Evolutionary conservation across 2,329 filamentous ascomycete species (phyloP), one percentile per base, ranked within the genome.

Genomic region (Stemphylium vesicarium): DNA sequence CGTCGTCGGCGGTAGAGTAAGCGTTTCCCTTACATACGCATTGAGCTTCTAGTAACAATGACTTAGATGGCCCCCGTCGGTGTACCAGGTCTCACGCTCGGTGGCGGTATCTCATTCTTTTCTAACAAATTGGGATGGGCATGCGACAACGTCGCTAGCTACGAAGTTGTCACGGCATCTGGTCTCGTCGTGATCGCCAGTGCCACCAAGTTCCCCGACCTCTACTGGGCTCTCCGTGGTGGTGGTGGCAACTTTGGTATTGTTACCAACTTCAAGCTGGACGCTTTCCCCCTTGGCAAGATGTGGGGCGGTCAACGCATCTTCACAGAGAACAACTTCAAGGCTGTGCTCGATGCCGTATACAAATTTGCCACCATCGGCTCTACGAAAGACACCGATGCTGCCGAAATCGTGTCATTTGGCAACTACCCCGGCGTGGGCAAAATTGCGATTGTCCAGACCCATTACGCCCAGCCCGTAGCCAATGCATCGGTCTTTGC

Each of bases 81-180:
- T 8, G 64, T 74, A 40, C 68, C 68, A 8, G 72, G 72, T n/a
- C 61, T 75, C 12, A 63, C 63, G n/a, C 60, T 72, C 9, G 72
- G 72, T 15, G 60, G 60, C 11, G 64, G 64, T 3, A 63, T 69
- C 26, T 66, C 63, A 4, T 62, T 60, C 43, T 68, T 67, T 54
- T 64, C 63, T 2, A 64, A 65, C 46, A 54, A 54, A 24, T 45
- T 56, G 15, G 69, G 69, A 9, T 61, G 55, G 50, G 64, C 62
- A 4, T 63, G 58, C n/a, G 64, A 77, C 49, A 73, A 69, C 37
- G 69, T 77, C 12, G 60, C 63, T 5, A 20, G 59, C 64, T 63
- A 56, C 32, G 60, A 63, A 20, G 47, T 63, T 41, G 79, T 78
- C 2, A 73, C 80, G 4, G 77, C 75, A 1, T 68, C 79, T 46